Evolutionary conservation across 2,329 filamentous ascomycete species (phyloP).

Genomic region (Xylariaceae sp.): DNA sequence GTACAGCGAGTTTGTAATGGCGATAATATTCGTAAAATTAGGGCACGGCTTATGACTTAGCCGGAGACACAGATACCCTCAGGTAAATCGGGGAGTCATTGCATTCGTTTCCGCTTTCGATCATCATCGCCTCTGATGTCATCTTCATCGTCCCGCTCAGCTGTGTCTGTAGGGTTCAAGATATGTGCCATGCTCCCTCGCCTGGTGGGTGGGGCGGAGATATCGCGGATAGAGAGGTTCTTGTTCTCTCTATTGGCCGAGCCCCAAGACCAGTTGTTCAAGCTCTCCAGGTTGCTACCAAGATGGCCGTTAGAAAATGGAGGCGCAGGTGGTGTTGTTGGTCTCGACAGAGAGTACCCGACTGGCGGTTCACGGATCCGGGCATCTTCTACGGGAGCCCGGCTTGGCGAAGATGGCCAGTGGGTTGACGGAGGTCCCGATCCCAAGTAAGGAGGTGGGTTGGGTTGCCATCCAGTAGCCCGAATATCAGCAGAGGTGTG

Average conservation of each 20-base stretch:
- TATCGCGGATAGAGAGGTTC: constrained; percentile 49
- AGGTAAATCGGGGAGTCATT: constrained; percentile 29
- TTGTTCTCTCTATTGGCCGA: constrained; percentile 48
- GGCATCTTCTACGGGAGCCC: constrained; percentile 48
- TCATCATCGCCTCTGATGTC: constrained; percentile 54
- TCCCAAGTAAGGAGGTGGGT: constrained; percentile 54
- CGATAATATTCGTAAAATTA: too few species aligned
- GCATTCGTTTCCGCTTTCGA: constrained; percentile 58
- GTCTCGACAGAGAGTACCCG: constrained; percentile 53
- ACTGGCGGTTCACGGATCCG: constrained; percentile 54
- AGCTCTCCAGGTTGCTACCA: constrained; percentile 47
- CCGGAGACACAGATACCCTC: neutral
- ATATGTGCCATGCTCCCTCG: constrained; percentile 61
- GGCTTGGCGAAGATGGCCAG: constrained; percentile 54
- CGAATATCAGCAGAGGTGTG: constrained; percentile 97
- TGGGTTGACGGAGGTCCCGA: constrained; percentile 52
- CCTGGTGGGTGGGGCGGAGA: constrained; percentile 53
- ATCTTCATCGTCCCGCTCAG: constrained; percentile 53
- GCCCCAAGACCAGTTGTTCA: constrained; percentile 51
- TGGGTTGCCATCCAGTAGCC: constrained; percentile 72
- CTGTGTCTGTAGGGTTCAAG: constrained; percentile 56
- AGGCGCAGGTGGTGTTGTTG: constrained; percentile 50
- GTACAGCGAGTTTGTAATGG: too few species aligned
- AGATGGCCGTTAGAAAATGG: constrained; percentile 48
- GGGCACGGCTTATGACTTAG: too few species aligned